These are phyloP conservation scores for Nannochloris sp. DNA, from an alignment of 139 green algal genomes.

Conservation along the genomic window DNA sequence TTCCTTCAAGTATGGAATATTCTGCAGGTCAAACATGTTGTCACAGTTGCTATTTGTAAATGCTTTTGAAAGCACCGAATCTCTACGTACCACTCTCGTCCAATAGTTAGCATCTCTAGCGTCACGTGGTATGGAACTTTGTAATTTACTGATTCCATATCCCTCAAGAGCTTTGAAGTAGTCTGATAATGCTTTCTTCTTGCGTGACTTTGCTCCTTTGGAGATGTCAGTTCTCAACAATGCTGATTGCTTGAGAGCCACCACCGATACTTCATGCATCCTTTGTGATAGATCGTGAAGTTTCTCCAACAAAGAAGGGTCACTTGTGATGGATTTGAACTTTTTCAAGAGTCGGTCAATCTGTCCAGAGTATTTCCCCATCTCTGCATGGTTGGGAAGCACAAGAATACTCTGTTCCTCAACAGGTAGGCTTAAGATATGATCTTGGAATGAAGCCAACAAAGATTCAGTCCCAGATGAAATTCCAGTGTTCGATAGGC, in stretches of 20 bases:
- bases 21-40: background rate
- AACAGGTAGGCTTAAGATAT: no score
- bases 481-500: background rate
- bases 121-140: slow-evolving; percentile 46
- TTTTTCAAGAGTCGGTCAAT: no score
- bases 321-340: no score
- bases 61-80: background rate
- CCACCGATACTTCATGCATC: slow-evolving; percentile 43
- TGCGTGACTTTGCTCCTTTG: slow-evolving; percentile 66
- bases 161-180: slow-evolving; percentile 50
- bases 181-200: slow-evolving; percentile 81
- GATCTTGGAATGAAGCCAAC: no score
- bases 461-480: no score
- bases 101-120: slow-evolving; percentile 37
- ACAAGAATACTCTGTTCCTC: no score
- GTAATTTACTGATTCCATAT: slow-evolving; percentile 50
- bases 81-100: slow-evolving; percentile 28
- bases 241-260: slow-evolving; percentile 38
- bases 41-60: background rate
- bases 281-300: slow-evolving; percentile 5
- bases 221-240: slow-evolving; percentile 42
- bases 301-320: no score
- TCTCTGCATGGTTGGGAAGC: no score
- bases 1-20: background rate
- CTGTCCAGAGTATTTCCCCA: no score